Evolutionary conservation across 2,329 filamentous ascomycete species (phyloP), one percentile per base, ranked within the genome.

Genomic region (Clarireedia homoeocarpa): DNA sequence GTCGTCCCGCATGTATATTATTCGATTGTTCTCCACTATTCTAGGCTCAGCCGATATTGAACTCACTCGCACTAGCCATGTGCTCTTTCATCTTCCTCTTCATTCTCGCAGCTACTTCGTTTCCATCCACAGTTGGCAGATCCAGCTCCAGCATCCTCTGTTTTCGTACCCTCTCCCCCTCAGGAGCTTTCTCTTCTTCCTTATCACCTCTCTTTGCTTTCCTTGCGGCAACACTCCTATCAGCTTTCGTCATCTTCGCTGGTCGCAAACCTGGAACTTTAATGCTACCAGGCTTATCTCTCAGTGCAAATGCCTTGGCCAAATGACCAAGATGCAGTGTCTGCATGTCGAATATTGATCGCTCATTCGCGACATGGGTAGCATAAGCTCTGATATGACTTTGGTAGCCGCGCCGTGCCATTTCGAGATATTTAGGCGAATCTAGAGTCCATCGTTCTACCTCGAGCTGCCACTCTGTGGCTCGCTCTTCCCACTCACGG

Each of bases 311-410:
- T 26, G 88, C 89, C 76, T 99, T 99, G 6, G 92, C 92, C 62
- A 94, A 76, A 75, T 99, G 94, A 3, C 94, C 94, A 6, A 97
- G 74, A 70, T 99, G 94, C 48, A 99, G 74, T 66, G 89, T 83
- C 58, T 89, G 91, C 71, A 96, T 95, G 70, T 97, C 89, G 70
- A 99, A 99, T 69, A 88, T 91, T 52, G 77, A 76, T 52, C 94
- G 81, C 74, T 99, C 94, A 45, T 86, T 85, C 30, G 88, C 85
- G 27, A 92, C 82, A 71, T 99, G 94, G 0, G 94, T 99, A 2
- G 94, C 91, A 70, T 99, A 99, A 0, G 94, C 94, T 54, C 94
- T 81, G 54, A 99, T 86, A 67, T 97, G 91, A 51, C 89, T 94
- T 68, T 95, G 90, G 74, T 89, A 99, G 0, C 86, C 94, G 63